phyloP scores from a whole-genome alignment of 2,329 filamentous ascomycete species.

The Lachnellula subtilissima region DNA sequence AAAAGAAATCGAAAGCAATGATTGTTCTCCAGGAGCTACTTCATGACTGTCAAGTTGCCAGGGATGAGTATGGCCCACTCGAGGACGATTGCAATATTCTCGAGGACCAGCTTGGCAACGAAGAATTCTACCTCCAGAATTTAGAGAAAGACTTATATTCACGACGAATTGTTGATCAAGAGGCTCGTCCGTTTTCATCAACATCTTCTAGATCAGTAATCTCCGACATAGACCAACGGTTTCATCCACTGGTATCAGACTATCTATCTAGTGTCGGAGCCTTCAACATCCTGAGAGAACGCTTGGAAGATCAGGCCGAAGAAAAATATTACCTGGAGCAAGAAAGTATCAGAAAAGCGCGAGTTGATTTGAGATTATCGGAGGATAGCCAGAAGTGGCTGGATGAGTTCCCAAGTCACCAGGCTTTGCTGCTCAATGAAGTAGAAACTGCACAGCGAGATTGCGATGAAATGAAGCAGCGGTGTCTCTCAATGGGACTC shows the following conservation, averaged over 20 bases:
- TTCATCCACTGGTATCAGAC: constrained; percentile 16
- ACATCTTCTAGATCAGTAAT: no score
- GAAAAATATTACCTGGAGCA: constrained; percentile 14
- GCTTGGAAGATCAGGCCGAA: constrained; percentile 9
- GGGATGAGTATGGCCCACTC: constrained; percentile 21
- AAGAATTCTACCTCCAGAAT: constrained; percentile 11
- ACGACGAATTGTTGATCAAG: not conserved
- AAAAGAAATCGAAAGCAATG: no score
- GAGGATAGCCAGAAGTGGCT: constrained; percentile 18
- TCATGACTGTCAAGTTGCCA: constrained; percentile 8
- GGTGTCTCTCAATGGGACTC: constrained; percentile 17
- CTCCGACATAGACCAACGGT: not conserved
- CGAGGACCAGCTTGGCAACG: constrained; percentile 11
- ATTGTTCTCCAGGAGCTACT: not conserved
- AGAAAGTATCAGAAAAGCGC: constrained; percentile 2
- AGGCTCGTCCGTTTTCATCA: no score
- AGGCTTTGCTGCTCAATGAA: constrained; percentile 5
- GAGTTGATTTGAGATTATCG: constrained; percentile 5
- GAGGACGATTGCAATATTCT: constrained; percentile 20
- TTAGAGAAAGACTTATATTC: constrained; percentile 12
- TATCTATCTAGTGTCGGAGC: constrained; percentile 16
- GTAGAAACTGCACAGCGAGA: constrained; percentile 8
- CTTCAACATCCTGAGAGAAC: constrained; percentile 18
- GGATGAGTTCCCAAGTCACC: constrained; percentile 6
- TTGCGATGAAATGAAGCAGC: constrained; percentile 2